Percentiles rank a stretch among this genome's conserved stretches.
Evolutionary conservation across 2,329 filamentous ascomycete genomes (phyloP).

Genomic region (Aspergillus melleus): DNA sequence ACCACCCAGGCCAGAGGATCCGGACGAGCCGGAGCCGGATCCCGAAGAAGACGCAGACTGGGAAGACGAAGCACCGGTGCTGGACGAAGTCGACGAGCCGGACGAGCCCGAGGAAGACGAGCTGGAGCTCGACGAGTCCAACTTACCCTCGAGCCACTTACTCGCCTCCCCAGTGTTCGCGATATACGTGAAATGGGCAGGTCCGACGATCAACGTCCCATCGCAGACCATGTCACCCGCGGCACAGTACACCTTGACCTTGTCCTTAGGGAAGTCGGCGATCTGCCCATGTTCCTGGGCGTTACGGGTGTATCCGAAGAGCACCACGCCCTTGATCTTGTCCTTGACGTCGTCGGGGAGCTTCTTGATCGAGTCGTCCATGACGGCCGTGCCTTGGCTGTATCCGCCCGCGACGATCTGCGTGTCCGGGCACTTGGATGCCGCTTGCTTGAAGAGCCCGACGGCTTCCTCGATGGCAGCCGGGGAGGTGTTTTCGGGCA

Average conservation of each 20-base stretch:
- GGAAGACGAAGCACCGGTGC: neutral
- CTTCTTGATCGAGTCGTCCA: slow-evolving; percentile 37
- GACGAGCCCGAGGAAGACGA: neutral
- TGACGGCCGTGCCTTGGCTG: slow-evolving; percentile 45
- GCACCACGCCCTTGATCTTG: slow-evolving; percentile 40
- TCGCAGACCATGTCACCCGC: slow-evolving; percentile 4
- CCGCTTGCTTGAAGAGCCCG: slow-evolving; percentile 40
- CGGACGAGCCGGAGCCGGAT: neutral
- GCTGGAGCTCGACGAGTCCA: neutral
- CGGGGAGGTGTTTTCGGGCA: slow-evolving; percentile 36
- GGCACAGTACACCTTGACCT: slow-evolving; percentile 3
- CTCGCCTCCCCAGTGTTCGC: neutral
- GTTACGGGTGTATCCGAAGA: slow-evolving; percentile 34
- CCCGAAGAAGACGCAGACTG: neutral
- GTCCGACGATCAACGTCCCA: slow-evolving; percentile 2
- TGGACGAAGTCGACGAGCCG: no score
- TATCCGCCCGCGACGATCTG: slow-evolving; percentile 44
- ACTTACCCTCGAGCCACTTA: neutral
- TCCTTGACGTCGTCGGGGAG: slow-evolving; percentile 23
- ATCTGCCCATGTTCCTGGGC: slow-evolving; percentile 1
- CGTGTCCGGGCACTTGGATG: slow-evolving; percentile 45
- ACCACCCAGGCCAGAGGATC: no score
- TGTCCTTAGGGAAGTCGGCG: slow-evolving; percentile 1
- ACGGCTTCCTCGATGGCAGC: slow-evolving; percentile 41
- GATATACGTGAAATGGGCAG: slow-evolving; percentile 2